phyloP scores from a whole-genome alignment of 768 basidiomycete species.

The Cyclocybe aegerita region DNA sequence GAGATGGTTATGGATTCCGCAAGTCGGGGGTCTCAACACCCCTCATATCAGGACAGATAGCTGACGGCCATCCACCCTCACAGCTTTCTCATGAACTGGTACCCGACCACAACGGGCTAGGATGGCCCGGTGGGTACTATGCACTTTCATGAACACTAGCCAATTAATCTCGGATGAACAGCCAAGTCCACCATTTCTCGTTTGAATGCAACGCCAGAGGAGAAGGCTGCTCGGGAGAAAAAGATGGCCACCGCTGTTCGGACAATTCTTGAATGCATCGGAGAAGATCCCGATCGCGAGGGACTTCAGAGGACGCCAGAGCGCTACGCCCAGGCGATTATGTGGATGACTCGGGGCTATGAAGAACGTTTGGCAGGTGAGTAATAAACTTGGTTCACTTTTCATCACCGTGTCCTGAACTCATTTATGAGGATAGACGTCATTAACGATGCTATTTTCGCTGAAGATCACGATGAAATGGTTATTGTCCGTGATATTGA shows the following conservation, averaged over 20 bases:
- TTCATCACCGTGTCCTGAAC: constrained; percentile 9
- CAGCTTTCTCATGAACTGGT: constrained; percentile 34
- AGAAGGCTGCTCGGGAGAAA: constrained; percentile 69
- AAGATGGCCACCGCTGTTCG: constrained; percentile 84
- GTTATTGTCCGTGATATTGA: constrained; percentile 97
- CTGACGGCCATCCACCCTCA: constrained; percentile 39
- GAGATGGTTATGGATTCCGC: constrained; percentile 85
- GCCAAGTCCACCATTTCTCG: constrained; percentile 90
- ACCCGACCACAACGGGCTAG: constrained; percentile 74
- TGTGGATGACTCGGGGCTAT: constrained; percentile 99
- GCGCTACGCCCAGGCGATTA: constrained; percentile 92
- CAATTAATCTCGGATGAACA: constrained; percentile 23
- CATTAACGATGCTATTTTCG: constrained; percentile 97
- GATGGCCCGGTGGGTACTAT: constrained; percentile 78
- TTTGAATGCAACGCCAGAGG: constrained; percentile 74
- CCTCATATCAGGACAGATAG: constrained; percentile 31
- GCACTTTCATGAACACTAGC: not conserved
- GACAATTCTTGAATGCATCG: constrained; percentile 93
- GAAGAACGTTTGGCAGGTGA: constrained; percentile 90
- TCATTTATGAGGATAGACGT: constrained; percentile 61
- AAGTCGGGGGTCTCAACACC: constrained; percentile 71
- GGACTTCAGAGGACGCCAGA: constrained; percentile 91
- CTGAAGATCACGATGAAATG: constrained; percentile 99
- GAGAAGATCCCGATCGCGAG: constrained; percentile 96
- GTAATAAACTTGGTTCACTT: constrained; percentile 18